These are phyloP conservation scores for Colletotrichum chlorophyti DNA, from an alignment of 2,329 filamentous ascomycete genomes.

Conservation along the genomic window DNA sequence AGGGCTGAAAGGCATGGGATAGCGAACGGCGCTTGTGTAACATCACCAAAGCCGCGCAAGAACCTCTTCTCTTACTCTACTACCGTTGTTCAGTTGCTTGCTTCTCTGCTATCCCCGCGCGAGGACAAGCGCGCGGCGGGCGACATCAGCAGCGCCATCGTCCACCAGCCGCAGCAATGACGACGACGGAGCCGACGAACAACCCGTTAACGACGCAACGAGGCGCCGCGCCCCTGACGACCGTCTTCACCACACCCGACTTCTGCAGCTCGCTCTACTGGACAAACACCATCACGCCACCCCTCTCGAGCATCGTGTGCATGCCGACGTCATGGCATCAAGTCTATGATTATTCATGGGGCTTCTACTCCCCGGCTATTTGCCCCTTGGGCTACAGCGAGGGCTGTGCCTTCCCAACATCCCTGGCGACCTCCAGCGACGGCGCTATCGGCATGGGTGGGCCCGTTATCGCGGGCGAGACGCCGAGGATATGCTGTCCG, in stretches of 20 bases:
- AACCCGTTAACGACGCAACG: conserved; percentile 20
- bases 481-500: conserved; percentile 17
- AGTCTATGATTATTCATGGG: conserved; percentile 23
- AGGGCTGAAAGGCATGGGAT: too few species aligned
- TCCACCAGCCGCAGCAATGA: background rate
- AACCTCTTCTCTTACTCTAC: too few species aligned
- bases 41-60: too few species aligned
- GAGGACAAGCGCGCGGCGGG: too few species aligned
- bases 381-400: conserved; percentile 28
- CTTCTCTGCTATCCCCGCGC: background rate
- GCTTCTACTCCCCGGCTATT: conserved; percentile 30
- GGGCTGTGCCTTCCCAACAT: conserved; percentile 22
- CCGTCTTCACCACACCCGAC: conserved; percentile 27
- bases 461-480: conserved; percentile 17
- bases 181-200: conserved; percentile 2
- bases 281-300: conserved; percentile 21
- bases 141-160: background rate
- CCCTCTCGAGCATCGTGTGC: conserved; percentile 22
- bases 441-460: background rate
- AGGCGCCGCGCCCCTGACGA: conserved; percentile 22
- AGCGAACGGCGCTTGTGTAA: too few species aligned
- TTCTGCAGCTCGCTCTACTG: conserved; percentile 16
- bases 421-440: background rate
- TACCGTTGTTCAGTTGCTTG: background rate
- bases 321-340: conserved; percentile 27